These are phyloP conservation scores for Boletus subparvulus DNA, from an alignment of 768 basidiomycete species.

Conservation along the genomic window DNA sequence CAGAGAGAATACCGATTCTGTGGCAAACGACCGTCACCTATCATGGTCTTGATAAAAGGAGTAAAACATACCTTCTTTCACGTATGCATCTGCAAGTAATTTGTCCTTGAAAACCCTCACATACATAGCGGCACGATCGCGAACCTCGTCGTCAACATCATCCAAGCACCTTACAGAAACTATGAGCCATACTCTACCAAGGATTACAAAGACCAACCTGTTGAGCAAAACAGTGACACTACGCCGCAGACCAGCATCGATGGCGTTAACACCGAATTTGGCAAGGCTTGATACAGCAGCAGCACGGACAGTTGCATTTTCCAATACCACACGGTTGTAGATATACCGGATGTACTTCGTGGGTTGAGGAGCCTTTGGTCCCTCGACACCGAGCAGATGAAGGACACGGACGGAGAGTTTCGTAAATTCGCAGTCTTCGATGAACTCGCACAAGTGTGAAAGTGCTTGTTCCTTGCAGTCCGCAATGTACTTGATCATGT, in stretches of 20 bases:
- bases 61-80: slow-evolving; percentile 79
- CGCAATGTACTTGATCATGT: slow-evolving; percentile 98
- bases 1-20: slow-evolving; percentile 94
- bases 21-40: background rate
- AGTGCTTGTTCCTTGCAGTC: slow-evolving; percentile 98
- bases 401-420: slow-evolving; percentile 97
- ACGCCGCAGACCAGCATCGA: slow-evolving; percentile 73
- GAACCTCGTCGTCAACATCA: slow-evolving; percentile 98
- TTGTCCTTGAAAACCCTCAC: slow-evolving; percentile 81
- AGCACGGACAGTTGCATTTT: slow-evolving; percentile 96
- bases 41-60: background rate
- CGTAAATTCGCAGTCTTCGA: slow-evolving; percentile 99
- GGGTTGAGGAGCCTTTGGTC: slow-evolving; percentile 93
- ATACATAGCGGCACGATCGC: slow-evolving; percentile 96
- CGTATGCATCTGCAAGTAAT: slow-evolving; percentile 77
- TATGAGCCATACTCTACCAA: background rate
- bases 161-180: slow-evolving; percentile 73
- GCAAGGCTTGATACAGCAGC: slow-evolving; percentile 94
- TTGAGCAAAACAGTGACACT: slow-evolving; percentile 86
- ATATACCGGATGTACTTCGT: slow-evolving; percentile 99
- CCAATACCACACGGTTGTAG: slow-evolving; percentile 97
- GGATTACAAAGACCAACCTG: slow-evolving; percentile 48
- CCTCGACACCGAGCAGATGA: slow-evolving; percentile 92
- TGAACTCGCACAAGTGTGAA: slow-evolving; percentile 98
- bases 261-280: slow-evolving; percentile 92